Evolutionary conservation across 352 stramenopile species (phyloP).

Genomic region (Pythium sukuiense): DNA sequence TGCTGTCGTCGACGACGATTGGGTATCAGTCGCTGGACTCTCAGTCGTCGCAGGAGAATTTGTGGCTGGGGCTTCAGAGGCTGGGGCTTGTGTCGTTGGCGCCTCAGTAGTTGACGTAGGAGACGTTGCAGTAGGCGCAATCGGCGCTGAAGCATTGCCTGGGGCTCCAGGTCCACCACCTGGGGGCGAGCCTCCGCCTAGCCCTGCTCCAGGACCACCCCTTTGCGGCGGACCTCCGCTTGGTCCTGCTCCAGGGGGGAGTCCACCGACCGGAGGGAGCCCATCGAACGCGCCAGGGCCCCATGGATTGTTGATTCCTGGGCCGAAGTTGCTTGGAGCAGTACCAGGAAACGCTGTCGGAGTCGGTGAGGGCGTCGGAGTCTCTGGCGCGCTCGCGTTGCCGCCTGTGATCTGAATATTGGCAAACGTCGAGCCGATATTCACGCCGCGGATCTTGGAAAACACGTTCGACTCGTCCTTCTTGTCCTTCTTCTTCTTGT

Average conservation of each 20-base stretch:
- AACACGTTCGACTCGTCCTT: slow-evolving; percentile 26
- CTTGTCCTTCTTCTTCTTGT: slow-evolving; percentile 27
- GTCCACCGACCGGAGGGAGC: neutral
- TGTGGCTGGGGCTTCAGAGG: neutral
- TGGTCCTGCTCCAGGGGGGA: neutral
- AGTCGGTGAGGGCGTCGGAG: neutral
- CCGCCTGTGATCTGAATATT: slow-evolving; percentile 29
- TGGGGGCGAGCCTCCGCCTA: neutral
- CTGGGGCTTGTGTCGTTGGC: slow-evolving; percentile 2
- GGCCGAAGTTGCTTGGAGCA: neutral
- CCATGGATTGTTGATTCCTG: neutral
- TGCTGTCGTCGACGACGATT: neutral
- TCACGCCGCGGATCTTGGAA: slow-evolving; percentile 30
- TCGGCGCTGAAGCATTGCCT: neutral
- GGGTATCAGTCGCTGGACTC: neutral
- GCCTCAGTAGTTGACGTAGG: neutral
- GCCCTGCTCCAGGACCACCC: neutral
- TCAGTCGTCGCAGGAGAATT: no score
- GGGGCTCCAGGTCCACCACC: neutral
- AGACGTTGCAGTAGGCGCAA: neutral
- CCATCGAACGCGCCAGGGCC: neutral
- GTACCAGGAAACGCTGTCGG: neutral
- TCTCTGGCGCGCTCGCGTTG: slow-evolving; percentile 10
- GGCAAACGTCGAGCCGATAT: slow-evolving; percentile 27
- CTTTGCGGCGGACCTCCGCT: neutral